Percentiles rank a stretch among this genome's conserved stretches.
Evolutionary conservation across 2,329 filamentous ascomycete species (phyloP).

Genomic region (Knufia petricola): DNA sequence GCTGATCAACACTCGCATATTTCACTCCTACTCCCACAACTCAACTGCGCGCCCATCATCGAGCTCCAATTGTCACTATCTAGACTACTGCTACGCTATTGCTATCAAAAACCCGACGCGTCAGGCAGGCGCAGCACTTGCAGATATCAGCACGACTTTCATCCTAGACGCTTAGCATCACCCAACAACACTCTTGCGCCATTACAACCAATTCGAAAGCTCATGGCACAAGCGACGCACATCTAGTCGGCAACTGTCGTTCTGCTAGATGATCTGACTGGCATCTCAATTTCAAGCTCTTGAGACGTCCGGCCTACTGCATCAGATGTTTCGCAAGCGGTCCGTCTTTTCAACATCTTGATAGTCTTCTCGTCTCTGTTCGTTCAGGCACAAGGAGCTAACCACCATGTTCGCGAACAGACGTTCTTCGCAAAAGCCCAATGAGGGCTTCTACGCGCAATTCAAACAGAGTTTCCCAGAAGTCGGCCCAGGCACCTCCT

Average conservation of each 20-base stretch:
- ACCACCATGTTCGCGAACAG: slow-evolving; percentile 32
- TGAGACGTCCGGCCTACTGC: slow-evolving; percentile 19
- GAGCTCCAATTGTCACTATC: not conserved
- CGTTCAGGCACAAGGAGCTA: slow-evolving; percentile 14
- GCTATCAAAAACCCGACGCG: not conserved
- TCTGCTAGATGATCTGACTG: slow-evolving; percentile 16
- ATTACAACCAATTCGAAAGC: not conserved
- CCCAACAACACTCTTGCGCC: not conserved
- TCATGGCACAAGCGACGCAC: not conserved
- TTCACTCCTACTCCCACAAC: not conserved
- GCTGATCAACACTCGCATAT: not conserved
- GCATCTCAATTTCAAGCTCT: slow-evolving; percentile 11
- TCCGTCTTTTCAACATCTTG: slow-evolving; percentile 26
- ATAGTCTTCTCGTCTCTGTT: slow-evolving; percentile 12
- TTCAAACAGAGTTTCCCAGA: slow-evolving; percentile 80
- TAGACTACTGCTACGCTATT: not conserved
- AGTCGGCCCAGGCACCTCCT: slow-evolving; percentile 46
- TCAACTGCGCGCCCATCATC: not conserved
- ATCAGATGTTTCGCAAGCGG: slow-evolving; percentile 41
- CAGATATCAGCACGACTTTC: not conserved
- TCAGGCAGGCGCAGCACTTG: slow-evolving; percentile 8
- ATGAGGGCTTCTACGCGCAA: slow-evolving; percentile 70
- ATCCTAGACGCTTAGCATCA: not conserved
- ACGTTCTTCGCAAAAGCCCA: slow-evolving; percentile 74
- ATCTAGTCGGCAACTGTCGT: not conserved